These are phyloP conservation scores for Colletotrichum lindemuthianum DNA, from an alignment of 2,329 filamentous ascomycete species.

Conservation along the genomic window DNA sequence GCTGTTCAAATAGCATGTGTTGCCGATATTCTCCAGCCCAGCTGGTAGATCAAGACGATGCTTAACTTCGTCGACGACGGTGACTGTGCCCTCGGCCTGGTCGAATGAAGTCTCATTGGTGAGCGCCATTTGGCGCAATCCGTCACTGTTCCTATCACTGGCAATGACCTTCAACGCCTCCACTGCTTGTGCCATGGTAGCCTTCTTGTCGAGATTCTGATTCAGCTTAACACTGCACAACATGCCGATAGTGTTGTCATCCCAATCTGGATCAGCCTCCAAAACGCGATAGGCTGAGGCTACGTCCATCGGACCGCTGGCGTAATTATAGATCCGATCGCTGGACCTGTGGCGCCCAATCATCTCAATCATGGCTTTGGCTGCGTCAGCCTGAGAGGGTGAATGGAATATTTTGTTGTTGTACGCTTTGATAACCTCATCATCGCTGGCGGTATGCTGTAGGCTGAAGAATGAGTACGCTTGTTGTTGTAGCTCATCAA, in stretches of 20 bases:
- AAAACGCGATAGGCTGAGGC: slow-evolving; percentile 26
- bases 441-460: slow-evolving; percentile 32
- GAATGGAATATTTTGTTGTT: slow-evolving; percentile 38
- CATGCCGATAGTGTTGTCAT: slow-evolving; percentile 21
- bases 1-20: slow-evolving; percentile 98
- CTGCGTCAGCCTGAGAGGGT: slow-evolving; percentile 37
- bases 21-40: slow-evolving; percentile 91
- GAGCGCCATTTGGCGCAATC: slow-evolving; percentile 1
- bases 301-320: slow-evolving; percentile 26
- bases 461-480: slow-evolving; percentile 33
- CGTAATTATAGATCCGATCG: slow-evolving; percentile 24
- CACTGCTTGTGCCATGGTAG: slow-evolving; percentile 5
- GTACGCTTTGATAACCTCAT: slow-evolving; percentile 38
- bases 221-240: slow-evolving; percentile 33
- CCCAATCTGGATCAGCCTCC: slow-evolving; percentile 21
- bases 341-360: slow-evolving; percentile 36
- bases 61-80: slow-evolving; percentile 22
- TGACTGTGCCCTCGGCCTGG: background rate
- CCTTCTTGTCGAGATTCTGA: slow-evolving; percentile 21
- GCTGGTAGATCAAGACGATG: slow-evolving; percentile 71
- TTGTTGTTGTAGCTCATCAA: slow-evolving; percentile 29
- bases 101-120: too few species aligned
- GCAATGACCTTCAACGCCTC: slow-evolving; percentile 31
- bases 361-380: slow-evolving; percentile 37
- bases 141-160: slow-evolving; percentile 18